Base-by-base conservation (phyloP, 495 filamentous ascomycete genomes). In the Hyaloscypha variabilis region DNA sequence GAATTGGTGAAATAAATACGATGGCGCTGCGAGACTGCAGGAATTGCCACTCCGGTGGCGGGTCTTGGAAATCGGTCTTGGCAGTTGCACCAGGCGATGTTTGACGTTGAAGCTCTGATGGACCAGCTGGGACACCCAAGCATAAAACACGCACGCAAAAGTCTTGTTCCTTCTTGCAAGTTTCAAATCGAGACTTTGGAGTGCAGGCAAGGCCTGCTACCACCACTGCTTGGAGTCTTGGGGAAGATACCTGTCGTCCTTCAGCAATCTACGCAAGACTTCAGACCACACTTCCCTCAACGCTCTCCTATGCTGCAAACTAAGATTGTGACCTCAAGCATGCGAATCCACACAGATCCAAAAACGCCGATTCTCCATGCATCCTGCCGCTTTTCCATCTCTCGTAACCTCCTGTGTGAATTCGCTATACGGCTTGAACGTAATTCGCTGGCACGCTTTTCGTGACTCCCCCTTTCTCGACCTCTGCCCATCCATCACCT, bases 401-500 rank as follows among this genome's bases (percentile, higher is more conserved):
- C 29, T 52, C 25, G 17, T 29, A 29, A 60, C 39, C 5, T 49
- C 23, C n/a, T 34, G 13, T 31, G 2, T 17, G 19, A 56, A 13
- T 23, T 24, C n/a, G 62, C 74, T 79, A 84, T 42, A 93, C 86
- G 72, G 87, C 86, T 75, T 93, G 91, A 62, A 99, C 85, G 77
- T 97, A 99, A 76, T 91, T 95, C 52, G 94, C 93, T 19, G 94
- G 94, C 56, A 99, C 94, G 73, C 91, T 96, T 78, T 89, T 93
- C n/a, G 89, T 91, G 51, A 85, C 77, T n/a, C 95, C 95, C 26
- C 89, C 91, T 66, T 90, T 90, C 80, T 97, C 95, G 17, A 99
- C 95, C 78, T 97, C 94, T 11, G 89, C 92, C 95, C 95, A 99
- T 17, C 95, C 95, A 78, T 97, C 95, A 1, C 95, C 95, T 13